A percentile compares a stretch with the other conserved stretches of the same genome.
phyloP scores from a whole-genome alignment of 2,329 filamentous ascomycete genomes.

The Hypoxylon sp. region DNA sequence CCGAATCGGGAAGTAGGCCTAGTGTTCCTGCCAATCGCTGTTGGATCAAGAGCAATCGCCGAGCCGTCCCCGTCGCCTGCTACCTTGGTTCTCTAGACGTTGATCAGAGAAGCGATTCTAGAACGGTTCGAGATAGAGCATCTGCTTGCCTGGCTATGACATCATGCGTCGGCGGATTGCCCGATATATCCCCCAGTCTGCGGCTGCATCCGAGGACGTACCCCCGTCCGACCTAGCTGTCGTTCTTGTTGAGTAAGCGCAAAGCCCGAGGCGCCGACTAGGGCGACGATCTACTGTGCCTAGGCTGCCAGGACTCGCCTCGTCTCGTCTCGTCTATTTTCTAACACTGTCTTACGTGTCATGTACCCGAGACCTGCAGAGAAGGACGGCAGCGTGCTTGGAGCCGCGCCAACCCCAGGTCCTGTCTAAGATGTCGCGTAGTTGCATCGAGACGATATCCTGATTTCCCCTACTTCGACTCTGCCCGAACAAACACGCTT shows the following conservation, averaged over 20 bases:
- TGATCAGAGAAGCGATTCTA: conserved; percentile 12
- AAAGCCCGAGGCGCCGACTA: conserved; percentile 20
- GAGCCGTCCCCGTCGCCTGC: conserved; percentile 1
- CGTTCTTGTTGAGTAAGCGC: not conserved
- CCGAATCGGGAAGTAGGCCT: conserved; percentile 19
- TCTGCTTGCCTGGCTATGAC: conserved; percentile 32
- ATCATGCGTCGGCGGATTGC: conserved; percentile 26
- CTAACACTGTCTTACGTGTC: conserved; percentile 20
- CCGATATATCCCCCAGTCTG: conserved; percentile 16
- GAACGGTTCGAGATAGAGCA: conserved; percentile 18
- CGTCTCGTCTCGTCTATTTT: conserved; percentile 8
- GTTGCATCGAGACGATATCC: conserved; percentile 25
- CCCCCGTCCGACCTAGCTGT: conserved; percentile 3
- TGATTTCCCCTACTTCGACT: conserved; percentile 7
- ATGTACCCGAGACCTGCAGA: conserved; percentile 28
- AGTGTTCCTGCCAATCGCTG: conserved; percentile 24
- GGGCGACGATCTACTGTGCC: conserved; percentile 26
- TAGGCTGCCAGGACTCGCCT: no score
- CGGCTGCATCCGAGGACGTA: conserved; percentile 16
- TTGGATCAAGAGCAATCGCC: conserved; percentile 8
- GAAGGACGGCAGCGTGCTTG: conserved; percentile 14
- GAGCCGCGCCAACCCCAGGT: conserved; percentile 15
- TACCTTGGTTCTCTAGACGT: conserved; percentile 3
- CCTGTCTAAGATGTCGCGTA: conserved; percentile 33
- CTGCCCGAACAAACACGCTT: conserved; percentile 19